These are phyloP conservation scores for Dioscorea zingiberensis DNA, from an alignment of 106 monocot species.

Conservation along the genomic window DNA sequence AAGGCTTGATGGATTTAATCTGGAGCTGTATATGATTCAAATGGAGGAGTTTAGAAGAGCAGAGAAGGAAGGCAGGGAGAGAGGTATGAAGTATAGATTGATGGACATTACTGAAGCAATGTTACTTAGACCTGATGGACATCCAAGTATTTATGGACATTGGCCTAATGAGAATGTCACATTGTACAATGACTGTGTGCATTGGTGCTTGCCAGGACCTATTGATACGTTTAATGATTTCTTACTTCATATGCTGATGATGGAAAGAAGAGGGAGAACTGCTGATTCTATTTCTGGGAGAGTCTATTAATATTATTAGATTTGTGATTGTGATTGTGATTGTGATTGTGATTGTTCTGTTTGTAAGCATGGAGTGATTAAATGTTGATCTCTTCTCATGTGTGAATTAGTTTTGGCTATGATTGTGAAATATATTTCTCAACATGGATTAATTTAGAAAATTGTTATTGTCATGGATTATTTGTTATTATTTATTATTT, in stretches of 20 bases:
- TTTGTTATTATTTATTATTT: too few relatives aligned
- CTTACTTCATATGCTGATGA: conserved; percentile 1
- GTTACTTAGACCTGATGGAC: conserved; percentile 2
- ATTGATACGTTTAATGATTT: conserved; percentile 1
- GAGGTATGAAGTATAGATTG: background rate
- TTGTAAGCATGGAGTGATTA: too few relatives aligned
- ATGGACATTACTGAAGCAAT: conserved; percentile 1
- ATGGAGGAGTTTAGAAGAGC: conserved; percentile 1
- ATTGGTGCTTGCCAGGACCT: conserved; percentile 13
- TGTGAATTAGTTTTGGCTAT: too few relatives aligned
- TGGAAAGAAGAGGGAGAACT: too few relatives aligned
- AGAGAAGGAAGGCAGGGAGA: background rate
- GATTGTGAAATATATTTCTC: too few relatives aligned
- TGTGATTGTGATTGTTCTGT: too few relatives aligned
- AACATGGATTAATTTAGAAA: too few relatives aligned
- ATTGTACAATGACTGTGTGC: background rate
- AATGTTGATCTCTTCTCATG: too few relatives aligned
- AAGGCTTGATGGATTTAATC: background rate
- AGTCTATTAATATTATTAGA: too few relatives aligned
- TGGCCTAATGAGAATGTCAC: background rate
- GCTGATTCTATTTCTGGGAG: too few relatives aligned
- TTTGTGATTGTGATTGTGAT: too few relatives aligned
- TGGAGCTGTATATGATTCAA: background rate
- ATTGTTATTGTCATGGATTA: too few relatives aligned
- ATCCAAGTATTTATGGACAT: background rate